Evolutionary conservation across 2,329 filamentous ascomycete species (phyloP), one percentile per base, ranked within the genome.

Genomic region (Clarireedia monteithiana): DNA sequence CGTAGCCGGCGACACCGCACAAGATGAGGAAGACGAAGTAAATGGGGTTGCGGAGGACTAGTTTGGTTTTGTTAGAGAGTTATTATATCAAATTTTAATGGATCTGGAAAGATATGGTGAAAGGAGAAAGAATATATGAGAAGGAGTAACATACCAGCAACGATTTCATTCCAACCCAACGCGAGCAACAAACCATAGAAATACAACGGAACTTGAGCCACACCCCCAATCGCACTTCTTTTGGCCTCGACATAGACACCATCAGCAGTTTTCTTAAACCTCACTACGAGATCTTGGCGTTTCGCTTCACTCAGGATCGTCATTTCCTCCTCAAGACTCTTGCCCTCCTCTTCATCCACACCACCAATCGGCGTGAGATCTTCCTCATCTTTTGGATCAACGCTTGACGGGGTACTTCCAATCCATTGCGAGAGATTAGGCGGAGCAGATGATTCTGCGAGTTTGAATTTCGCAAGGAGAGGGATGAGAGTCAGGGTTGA

Each of bases 231-330:
- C 44, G 94, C 94, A 69, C 92, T 91, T 57, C 94, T 84, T 79
- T 99, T 99, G 50, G 94, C 94, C 75, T 99, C 94, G 44, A 99
- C 91, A 66, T 96, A 99, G 4, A 99, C 92, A 6, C 91, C 94
- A 69, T 99, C 94, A 1, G 94, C 94, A 38, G 90, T 94, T 80
- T 97, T 97, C 80, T 96, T 97, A 80, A 99, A 99, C 55, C 94
- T 82, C 14, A 95, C 87, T 9, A 91, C 89, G 27, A 99, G 80
- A 69, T 99, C 91, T 69, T 95, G 89, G 58, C 89, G 83, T 74
- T 96, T 96, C 62, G 84, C 80, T 72, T 97, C 92, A 66, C 86
- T 87, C 48, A 99, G 79, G n/a, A 97, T 83, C 0, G 89, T 94
- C 84, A 95, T 96, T 73, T 99, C 94, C 70, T 97, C 94, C 67